Percentiles rank a stretch among this genome's conserved stretches.
These are phyloP conservation scores for Pseudonitzschia multiseries DNA, from an alignment of 108 stramenopile genomes.

Conservation along the genomic window DNA sequence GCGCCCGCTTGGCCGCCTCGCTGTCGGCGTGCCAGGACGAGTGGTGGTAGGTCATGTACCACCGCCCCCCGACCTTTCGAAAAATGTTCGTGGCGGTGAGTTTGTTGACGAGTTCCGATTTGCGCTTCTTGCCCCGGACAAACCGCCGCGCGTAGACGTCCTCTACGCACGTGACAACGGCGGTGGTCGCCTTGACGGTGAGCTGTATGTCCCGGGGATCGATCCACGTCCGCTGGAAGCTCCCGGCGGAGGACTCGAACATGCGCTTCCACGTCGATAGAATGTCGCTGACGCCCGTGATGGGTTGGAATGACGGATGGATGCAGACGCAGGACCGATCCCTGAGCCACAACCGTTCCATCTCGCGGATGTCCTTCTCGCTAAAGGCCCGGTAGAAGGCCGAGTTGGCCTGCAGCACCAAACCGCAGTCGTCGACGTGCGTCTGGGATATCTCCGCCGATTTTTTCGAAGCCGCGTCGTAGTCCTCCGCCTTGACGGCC, in stretches of 20 bases:
- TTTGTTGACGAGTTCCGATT: slow-evolving; percentile 68
- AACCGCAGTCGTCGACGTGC: slow-evolving; percentile 82
- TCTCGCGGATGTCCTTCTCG: slow-evolving; percentile 54
- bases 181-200: slow-evolving; percentile 68
- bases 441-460: slow-evolving; percentile 60
- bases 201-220: slow-evolving; percentile 73
- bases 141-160: slow-evolving; percentile 68
- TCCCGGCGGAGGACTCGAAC: slow-evolving; percentile 56
- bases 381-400: slow-evolving; percentile 81
- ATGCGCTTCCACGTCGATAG: slow-evolving; percentile 67
- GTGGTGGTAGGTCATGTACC: slow-evolving; percentile 84
- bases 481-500: slow-evolving; percentile 48
- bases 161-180: slow-evolving; percentile 82
- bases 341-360: slow-evolving; percentile 75
- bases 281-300: slow-evolving; percentile 58
- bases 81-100: slow-evolving; percentile 81
- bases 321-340: slow-evolving; percentile 70
- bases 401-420: slow-evolving; percentile 73
- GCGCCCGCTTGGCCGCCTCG: slow-evolving; percentile 62
- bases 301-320: slow-evolving; percentile 69
- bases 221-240: slow-evolving; percentile 61
- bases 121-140: slow-evolving; percentile 46
- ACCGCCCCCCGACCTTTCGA: slow-evolving; percentile 71
- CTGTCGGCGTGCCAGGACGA: slow-evolving; percentile 83
- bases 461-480: slow-evolving; percentile 43